Evolutionary conservation across 257 asterid species (phyloP), one percentile per base, ranked within the genome.

Genomic region (Solanum dulcamara): DNA sequence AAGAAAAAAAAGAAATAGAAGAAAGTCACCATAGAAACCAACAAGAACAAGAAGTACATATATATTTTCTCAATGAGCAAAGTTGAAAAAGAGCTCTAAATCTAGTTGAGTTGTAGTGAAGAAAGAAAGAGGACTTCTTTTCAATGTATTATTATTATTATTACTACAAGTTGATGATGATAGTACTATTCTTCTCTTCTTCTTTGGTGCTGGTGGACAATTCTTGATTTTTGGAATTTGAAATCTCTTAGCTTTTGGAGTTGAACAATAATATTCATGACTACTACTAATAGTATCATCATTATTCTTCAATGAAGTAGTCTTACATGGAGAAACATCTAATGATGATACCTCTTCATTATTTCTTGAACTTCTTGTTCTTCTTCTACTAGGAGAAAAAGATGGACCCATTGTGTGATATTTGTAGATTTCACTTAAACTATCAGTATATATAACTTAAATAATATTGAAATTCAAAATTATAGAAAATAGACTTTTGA

Each of bases 161-260:
- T 15, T 18, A 44, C 10, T 26, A 18, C 57, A 40, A 50, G 55
- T n/a, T 66, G 62, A 13, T 14, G 74, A 13, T 26, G 86, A 72
- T 32, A 82, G 24, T 53, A 86, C 60, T 71, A 86, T 70, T 71
- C 72, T 51, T 62, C 92, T 83, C 55, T 88, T 85, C 91, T 94
- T 95, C 93, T 92, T 94, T 1, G 99, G 99, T 2, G 98, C 94
- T 6, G 97, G 99, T 2, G 99, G 99, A 83, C 99, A 95, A 22
- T 92, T 93, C 26, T 72, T 85, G 33, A 91, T 90, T 87, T 92
- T 93, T n/a, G 97, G 97, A 86, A 95, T 94, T 33, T 90, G 88
- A 86, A 42, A 90, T 72, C 89, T 93, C 64, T 93, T 80, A 0
- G 93, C 91, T 85, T 92, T 95, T 1, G 99, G 99, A 40, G 99